Conservation (phyloP, 805 yeast genomes). For the Candida orba region DNA sequence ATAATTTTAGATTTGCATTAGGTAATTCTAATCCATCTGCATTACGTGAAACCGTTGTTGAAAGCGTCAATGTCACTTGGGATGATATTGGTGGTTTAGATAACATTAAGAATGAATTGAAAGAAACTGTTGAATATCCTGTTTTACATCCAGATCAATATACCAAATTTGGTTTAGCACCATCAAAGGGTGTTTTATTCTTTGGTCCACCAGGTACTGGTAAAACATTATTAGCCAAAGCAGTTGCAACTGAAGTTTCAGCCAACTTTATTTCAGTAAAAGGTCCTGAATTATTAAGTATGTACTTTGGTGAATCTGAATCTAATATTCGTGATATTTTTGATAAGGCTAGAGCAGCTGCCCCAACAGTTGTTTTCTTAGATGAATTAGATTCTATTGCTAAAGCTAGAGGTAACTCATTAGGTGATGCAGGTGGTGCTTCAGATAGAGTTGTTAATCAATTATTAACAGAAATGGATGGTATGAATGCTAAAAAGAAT, state of each 20-base stretch:
- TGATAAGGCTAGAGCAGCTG: conserved; percentile 98
- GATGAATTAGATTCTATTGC: conserved; percentile 98
- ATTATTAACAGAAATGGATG: conserved; percentile 97
- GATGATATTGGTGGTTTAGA: conserved; percentile 99
- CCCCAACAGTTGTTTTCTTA: conserved; percentile 97
- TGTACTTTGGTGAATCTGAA: conserved; percentile 99
- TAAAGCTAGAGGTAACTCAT: conserved; percentile 88
- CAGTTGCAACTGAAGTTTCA: conserved; percentile 98
- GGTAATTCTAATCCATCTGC: conserved; percentile 99
- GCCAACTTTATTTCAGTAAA: conserved; percentile 97
- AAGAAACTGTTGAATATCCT: conserved; percentile 98
- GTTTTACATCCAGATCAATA: conserved; percentile 98
- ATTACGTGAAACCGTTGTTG: conserved; percentile 97
- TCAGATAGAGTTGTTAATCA: conserved; percentile 95
- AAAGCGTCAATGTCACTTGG: conserved; percentile 98
- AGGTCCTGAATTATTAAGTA: conserved; percentile 93
- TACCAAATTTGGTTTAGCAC: conserved; percentile 95
- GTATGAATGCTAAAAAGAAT: conserved; percentile 99
- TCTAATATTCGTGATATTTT: conserved; percentile 95
- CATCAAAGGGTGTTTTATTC: conserved; percentile 96
- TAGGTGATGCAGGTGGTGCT: conserved; percentile 95
- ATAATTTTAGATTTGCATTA: conserved; percentile 93
- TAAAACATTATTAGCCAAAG: conserved; percentile 96
- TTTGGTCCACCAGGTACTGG: conserved; percentile 99
- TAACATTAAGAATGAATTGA: conserved; percentile 90